A percentile compares a stretch with the other conserved stretches of the same genome.
Conservation (phyloP, 306 rosid genomes). For the Spatholobus suberectus region DNA sequence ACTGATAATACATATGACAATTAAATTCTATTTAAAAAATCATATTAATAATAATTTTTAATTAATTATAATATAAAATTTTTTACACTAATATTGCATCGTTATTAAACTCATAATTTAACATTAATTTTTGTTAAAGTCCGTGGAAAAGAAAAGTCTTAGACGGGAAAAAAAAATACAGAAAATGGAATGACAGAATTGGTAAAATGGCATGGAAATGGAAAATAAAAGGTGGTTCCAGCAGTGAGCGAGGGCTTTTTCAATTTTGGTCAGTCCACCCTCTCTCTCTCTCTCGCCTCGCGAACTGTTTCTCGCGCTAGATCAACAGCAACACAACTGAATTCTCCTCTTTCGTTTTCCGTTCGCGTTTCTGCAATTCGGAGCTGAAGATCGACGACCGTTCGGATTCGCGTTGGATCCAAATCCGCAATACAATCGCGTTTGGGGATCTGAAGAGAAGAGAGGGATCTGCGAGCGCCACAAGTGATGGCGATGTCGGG, state of each 20-base stretch:
- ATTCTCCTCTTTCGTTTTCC: conserved; percentile 4
- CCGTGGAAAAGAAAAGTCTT: conserved; percentile 8
- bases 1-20: too few relatives aligned
- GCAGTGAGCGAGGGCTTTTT: conserved; percentile 59
- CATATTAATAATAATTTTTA: too few relatives aligned
- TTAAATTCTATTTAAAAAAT: too few relatives aligned
- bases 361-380: conserved; percentile 28
- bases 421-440: neutral
- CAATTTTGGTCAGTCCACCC: conserved; percentile 70
- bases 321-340: conserved; percentile 43
- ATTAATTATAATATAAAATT: too few relatives aligned
- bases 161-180: conserved; percentile 20
- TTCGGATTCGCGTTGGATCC: conserved; percentile 55
- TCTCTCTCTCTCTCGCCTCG: conserved; percentile 34
- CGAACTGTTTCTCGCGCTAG: conserved; percentile 51
- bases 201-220: neutral
- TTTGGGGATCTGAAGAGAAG: conserved; percentile 59
- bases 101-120: too few relatives aligned
- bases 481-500: conserved; percentile 89
- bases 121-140: too few relatives aligned
- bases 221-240: conserved; percentile 65
- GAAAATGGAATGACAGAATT: conserved; percentile 35
- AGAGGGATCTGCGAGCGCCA: conserved; percentile 60
- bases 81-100: too few relatives aligned
- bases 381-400: conserved; percentile 45